Evolutionary conservation across 306 rosid species (phyloP).

Genomic region (Trifolium subterraneum): DNA sequence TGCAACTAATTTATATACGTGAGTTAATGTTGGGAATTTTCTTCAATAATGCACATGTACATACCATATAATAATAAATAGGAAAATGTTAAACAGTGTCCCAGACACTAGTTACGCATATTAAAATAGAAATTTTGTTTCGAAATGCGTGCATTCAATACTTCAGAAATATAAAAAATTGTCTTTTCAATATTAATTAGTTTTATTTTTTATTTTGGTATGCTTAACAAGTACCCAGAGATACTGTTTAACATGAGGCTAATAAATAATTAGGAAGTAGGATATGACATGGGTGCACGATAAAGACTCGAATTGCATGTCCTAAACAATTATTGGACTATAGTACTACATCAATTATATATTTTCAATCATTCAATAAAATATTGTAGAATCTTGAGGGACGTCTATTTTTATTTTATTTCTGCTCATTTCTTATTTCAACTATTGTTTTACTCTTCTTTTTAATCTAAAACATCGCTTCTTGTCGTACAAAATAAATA

Average conservation of each 20-base stretch:
- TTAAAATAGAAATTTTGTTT: too few relatives aligned
- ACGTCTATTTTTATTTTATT: background rate
- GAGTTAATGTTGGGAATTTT: background rate
- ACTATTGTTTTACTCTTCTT: background rate
- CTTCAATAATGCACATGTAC: background rate
- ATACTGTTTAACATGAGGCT: too few relatives aligned
- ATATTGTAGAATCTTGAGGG: background rate
- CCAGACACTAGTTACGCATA: too few relatives aligned
- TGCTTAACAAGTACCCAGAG: too few relatives aligned
- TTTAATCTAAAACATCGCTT: background rate
- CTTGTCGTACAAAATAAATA: too few relatives aligned
- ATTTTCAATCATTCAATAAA: background rate
- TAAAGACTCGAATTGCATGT: slow-evolving; percentile 20
- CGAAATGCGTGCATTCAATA: too few relatives aligned
- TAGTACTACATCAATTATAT: too few relatives aligned
- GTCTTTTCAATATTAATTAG: too few relatives aligned
- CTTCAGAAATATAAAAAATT: too few relatives aligned
- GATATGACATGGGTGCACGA: slow-evolving; percentile 40
- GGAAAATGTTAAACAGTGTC: too few relatives aligned
- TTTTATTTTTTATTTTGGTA: too few relatives aligned
- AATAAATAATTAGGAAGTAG: slow-evolving; percentile 24
- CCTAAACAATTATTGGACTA: background rate
- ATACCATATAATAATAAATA: background rate
- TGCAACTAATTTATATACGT: background rate
- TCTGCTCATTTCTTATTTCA: background rate